Percentiles rank a stretch among this genome's conserved stretches.
Evolutionary conservation across 768 basidiomycete species (phyloP).

Genomic region (Scleroderma bovista): DNA sequence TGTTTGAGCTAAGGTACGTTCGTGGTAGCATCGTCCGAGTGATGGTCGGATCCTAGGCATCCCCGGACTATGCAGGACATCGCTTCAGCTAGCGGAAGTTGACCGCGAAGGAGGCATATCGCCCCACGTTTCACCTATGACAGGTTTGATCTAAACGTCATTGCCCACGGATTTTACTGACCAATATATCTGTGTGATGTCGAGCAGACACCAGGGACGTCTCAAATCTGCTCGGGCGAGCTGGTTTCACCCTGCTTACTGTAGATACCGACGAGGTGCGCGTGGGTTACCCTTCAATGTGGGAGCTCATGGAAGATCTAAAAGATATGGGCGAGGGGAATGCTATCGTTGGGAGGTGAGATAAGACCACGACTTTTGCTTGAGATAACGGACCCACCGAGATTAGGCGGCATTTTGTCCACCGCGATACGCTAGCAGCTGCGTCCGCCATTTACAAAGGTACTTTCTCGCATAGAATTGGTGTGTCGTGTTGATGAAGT

Average conservation of each 20-base stretch:
- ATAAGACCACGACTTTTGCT: background rate
- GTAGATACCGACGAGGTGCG: constrained; percentile 93
- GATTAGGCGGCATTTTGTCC: constrained; percentile 57
- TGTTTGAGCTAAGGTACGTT: constrained; percentile 81
- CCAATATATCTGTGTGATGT: background rate
- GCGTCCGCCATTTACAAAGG: constrained; percentile 94
- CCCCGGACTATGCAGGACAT: constrained; percentile 48
- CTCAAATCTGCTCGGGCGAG: constrained; percentile 86
- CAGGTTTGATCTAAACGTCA: constrained; percentile 46
- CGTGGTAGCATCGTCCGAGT: too few species aligned
- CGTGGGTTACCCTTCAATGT: constrained; percentile 90
- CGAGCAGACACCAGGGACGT: constrained; percentile 81
- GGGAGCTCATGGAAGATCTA: constrained; percentile 93
- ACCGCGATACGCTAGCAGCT: constrained; percentile 83
- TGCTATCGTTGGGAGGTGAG: constrained; percentile 78
- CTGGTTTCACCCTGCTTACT: constrained; percentile 90
- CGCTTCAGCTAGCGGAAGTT: constrained; percentile 88
- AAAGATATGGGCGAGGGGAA: constrained; percentile 96
- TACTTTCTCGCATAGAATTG: constrained; percentile 23
- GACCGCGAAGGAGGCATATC: constrained; percentile 96
- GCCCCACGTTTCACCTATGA: constrained; percentile 97
- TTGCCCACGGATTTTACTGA: background rate
- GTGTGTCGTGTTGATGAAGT: background rate
- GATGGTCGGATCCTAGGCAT: background rate
- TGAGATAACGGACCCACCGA: background rate